Conservation (phyloP, 495 filamentous ascomycete genomes). For the Talaromyces nanjingensis region DNA sequence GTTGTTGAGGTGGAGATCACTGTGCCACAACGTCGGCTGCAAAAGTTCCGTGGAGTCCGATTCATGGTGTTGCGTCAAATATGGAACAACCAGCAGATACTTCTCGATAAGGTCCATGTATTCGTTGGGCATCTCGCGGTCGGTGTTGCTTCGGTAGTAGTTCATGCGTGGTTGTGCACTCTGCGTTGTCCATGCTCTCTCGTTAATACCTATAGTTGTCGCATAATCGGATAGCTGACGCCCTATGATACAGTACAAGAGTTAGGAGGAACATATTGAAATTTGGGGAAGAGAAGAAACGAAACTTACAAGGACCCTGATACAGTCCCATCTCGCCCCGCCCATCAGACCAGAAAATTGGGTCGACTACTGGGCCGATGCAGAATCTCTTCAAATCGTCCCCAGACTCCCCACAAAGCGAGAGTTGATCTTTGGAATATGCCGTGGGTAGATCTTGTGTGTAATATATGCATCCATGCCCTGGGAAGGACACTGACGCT, state of each 20-base stretch:
- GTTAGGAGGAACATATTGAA: no score
- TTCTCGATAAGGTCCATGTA: slow-evolving; percentile 15
- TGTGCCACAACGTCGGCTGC: slow-evolving; percentile 27
- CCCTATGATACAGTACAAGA: slow-evolving; percentile 13
- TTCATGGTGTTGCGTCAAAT: no score
- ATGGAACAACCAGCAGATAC: slow-evolving; percentile 20
- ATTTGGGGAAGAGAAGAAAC: neutral
- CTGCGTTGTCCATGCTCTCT: slow-evolving; percentile 18
- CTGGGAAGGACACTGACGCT: neutral
- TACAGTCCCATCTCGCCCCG: slow-evolving; percentile 15
- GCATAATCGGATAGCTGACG: slow-evolving; percentile 15
- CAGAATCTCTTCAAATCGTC: neutral
- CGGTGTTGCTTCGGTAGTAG: slow-evolving; percentile 9
- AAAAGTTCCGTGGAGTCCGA: no score
- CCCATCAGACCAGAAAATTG: slow-evolving; percentile 22
- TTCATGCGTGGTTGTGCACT: slow-evolving; percentile 17
- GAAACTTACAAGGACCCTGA: slow-evolving; percentile 24
- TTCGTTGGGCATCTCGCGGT: neutral
- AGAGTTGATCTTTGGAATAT: neutral
- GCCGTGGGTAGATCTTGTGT: neutral
- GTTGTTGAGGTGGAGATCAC: slow-evolving; percentile 35
- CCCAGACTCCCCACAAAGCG: neutral
- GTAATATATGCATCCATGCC: neutral
- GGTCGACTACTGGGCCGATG: slow-evolving; percentile 23
- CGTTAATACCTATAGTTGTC: slow-evolving; percentile 16